Percentiles rank a stretch among this genome's conserved stretches.
These are phyloP conservation scores for Trichoderma citrinoviride DNA, from an alignment of 2,329 filamentous ascomycete genomes.

Conservation along the genomic window DNA sequence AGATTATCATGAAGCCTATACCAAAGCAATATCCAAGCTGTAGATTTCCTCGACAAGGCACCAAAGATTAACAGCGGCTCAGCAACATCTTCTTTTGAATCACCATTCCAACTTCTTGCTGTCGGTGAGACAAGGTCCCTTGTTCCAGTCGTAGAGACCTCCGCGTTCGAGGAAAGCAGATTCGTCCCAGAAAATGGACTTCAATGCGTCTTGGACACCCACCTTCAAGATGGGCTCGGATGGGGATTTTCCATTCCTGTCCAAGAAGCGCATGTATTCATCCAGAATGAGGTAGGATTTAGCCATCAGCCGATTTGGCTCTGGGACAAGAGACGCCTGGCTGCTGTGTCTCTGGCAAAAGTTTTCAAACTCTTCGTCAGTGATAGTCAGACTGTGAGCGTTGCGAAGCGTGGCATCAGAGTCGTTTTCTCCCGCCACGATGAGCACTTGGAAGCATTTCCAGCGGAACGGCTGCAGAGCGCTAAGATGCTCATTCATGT, in stretches of 20 bases:
- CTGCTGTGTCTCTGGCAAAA: not conserved
- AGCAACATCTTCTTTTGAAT: not conserved
- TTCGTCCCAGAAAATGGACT: not conserved
- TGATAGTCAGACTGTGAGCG: not conserved
- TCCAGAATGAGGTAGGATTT: conserved; percentile 1
- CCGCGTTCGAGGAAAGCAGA: not conserved
- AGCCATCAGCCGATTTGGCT: not conserved
- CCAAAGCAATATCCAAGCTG: not conserved
- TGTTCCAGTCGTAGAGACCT: conserved; percentile 5
- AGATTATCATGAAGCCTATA: too few relatives aligned
- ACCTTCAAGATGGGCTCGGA: conserved; percentile 1
- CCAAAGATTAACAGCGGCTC: not conserved
- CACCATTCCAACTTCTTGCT: not conserved
- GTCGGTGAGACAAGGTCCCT: not conserved
- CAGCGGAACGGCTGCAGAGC: not conserved
- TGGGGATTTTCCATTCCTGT: not conserved
- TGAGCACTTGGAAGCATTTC: conserved; percentile 6
- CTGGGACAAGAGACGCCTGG: not conserved
- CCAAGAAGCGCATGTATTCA: conserved; percentile 3
- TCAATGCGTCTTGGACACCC: not conserved
- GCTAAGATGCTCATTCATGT: not conserved
- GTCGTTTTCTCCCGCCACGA: not conserved
- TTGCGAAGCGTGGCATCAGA: not conserved
- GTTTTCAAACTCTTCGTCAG: not conserved
- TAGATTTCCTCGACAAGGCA: not conserved